Evolutionary conservation across 805 yeast species (phyloP).

Genomic region (Candida nanaspora): DNA sequence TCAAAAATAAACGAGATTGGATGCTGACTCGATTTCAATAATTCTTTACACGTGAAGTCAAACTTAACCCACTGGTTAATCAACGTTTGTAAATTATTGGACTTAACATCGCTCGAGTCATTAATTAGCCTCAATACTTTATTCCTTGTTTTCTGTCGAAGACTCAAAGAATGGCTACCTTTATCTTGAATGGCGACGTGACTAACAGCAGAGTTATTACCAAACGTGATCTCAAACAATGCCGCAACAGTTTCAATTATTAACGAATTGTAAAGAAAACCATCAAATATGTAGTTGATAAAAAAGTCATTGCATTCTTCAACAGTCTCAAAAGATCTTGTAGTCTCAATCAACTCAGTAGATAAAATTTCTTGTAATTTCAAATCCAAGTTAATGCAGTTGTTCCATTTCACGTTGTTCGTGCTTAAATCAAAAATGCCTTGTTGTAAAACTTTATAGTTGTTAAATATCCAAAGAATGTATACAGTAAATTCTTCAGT

Average conservation of each 20-base stretch:
- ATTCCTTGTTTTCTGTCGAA: conserved; percentile 26
- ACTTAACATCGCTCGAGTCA: background rate
- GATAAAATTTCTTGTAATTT: conserved; percentile 4
- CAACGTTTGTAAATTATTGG: conserved; percentile 25
- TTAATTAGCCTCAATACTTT: background rate
- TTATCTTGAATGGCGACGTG: too few species aligned
- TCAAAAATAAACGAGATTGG: conserved; percentile 44
- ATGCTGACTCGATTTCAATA: conserved; percentile 54
- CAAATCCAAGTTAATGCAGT: conserved; percentile 4
- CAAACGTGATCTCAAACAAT: conserved; percentile 8
- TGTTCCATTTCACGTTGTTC: conserved; percentile 10
- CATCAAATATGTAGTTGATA: conserved; percentile 38
- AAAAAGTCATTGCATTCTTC: conserved; percentile 30
- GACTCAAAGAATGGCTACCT: too few species aligned
- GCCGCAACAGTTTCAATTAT: conserved; percentile 41
- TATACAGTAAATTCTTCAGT: conserved; percentile 8
- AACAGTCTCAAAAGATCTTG: background rate
- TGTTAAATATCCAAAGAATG: conserved; percentile 20
- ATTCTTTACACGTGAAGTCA: conserved; percentile 65
- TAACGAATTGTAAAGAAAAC: conserved; percentile 39
- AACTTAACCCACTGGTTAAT: conserved; percentile 60
- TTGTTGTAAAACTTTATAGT: conserved; percentile 13
- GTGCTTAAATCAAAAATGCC: conserved; percentile 7
- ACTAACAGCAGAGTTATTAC: conserved; percentile 16
- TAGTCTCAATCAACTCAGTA: conserved; percentile 6